Evolutionary conservation across 176 grass and related monocot species (phyloP).

Genomic region (Puya raimondii): DNA sequence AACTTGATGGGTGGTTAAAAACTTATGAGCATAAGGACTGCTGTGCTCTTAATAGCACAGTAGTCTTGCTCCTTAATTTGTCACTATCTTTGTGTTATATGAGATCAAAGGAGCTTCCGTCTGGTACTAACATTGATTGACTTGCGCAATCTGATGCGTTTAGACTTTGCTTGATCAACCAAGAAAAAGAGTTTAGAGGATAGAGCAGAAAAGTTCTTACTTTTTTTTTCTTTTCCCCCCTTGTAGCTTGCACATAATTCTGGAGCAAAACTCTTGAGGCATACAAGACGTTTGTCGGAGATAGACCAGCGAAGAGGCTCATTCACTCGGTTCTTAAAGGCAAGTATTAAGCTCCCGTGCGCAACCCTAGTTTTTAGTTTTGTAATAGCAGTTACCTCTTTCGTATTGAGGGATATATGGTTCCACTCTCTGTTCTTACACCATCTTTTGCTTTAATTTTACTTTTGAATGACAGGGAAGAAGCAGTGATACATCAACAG

Average conservation of each 20-base stretch:
- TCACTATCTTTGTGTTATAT: too few relatives aligned
- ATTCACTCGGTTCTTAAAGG: constrained; percentile 61
- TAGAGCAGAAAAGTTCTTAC: not conserved
- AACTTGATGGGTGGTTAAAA: too few relatives aligned
- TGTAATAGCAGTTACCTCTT: not conserved
- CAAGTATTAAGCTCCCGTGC: constrained; percentile 7
- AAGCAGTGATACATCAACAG: constrained; percentile 69
- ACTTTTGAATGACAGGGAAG: constrained; percentile 45
- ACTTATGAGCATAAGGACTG: too few relatives aligned
- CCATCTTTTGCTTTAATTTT: not conserved
- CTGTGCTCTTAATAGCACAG: too few relatives aligned
- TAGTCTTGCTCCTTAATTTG: too few relatives aligned
- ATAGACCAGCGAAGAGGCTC: constrained; percentile 52
- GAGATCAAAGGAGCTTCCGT: too few relatives aligned
- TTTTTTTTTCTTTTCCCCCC: not conserved
- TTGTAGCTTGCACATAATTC: constrained; percentile 64
- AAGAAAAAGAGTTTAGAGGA: not conserved
- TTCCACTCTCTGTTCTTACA: not conserved
- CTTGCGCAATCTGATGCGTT: not conserved
- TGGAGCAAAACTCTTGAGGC: constrained; percentile 45
- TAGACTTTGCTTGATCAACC: not conserved
- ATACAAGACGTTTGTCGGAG: constrained; percentile 63
- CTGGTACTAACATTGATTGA: too few relatives aligned
- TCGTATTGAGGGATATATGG: not conserved
- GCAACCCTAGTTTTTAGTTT: not conserved